phyloP scores from a whole-genome alignment of 169 alveolate species.

The Eimeria acervulina region DNA sequence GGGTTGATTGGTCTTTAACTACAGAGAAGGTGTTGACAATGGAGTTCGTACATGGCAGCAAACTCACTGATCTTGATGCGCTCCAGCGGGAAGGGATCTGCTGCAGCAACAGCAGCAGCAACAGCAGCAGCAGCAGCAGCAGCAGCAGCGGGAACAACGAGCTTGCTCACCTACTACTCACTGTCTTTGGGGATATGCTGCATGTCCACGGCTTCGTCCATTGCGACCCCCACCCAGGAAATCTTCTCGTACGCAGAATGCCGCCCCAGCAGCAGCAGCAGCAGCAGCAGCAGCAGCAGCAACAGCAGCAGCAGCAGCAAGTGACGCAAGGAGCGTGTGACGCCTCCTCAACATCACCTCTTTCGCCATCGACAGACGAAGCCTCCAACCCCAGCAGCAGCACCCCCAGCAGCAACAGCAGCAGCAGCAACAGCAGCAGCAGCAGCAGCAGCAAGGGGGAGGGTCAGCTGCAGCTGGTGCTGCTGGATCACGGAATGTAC shows the following conservation, averaged over 20 bases:
- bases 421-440: constrained; percentile 39
- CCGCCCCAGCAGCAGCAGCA: constrained; percentile 35
- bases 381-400: neutral
- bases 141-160: neutral
- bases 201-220: constrained; percentile 90
- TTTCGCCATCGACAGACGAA: neutral
- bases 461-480: constrained; percentile 80
- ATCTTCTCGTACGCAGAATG: constrained; percentile 86
- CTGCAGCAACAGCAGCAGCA: constrained; percentile 27
- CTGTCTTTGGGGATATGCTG: constrained; percentile 90
- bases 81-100: constrained; percentile 66
- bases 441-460: constrained; percentile 33
- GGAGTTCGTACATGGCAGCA: constrained; percentile 89
- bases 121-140: too few relatives aligned
- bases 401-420: constrained; percentile 41
- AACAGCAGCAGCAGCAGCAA: neutral
- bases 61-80: constrained; percentile 85
- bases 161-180: constrained; percentile 83
- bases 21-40: constrained; percentile 87
- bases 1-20: constrained; percentile 84
- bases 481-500: constrained; percentile 91
- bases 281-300: constrained; percentile 51
- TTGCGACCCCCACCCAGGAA: constrained; percentile 95
- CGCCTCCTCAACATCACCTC: neutral
- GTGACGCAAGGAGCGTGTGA: neutral